These are phyloP conservation scores for Arthrobotrys iridis DNA, from an alignment of 2,329 filamentous ascomycete species.

Conservation along the genomic window DNA sequence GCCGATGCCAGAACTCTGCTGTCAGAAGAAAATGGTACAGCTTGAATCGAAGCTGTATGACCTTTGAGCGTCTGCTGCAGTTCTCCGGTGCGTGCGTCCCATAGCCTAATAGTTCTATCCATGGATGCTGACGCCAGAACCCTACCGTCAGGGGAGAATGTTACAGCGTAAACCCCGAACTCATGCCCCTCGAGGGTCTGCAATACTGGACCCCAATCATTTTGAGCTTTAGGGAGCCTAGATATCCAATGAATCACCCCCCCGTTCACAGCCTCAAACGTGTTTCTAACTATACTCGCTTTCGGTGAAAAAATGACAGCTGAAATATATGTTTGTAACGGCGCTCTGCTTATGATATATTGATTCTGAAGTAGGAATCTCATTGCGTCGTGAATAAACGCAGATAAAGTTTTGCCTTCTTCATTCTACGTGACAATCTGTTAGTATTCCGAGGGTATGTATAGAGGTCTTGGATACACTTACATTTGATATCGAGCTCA, in stretches of 20 bases:
- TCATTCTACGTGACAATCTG: too few relatives aligned
- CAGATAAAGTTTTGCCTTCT: background rate
- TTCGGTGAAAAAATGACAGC: conserved; percentile 17
- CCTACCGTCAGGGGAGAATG: conserved; percentile 68
- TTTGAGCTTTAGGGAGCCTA: background rate
- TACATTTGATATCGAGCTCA: background rate
- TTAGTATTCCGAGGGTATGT: too few relatives aligned
- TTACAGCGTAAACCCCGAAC: conserved; percentile 87
- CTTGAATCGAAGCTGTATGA: too few relatives aligned
- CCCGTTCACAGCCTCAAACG: background rate
- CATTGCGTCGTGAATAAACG: conserved; percentile 56
- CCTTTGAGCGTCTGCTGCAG: background rate
- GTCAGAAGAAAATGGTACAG: conserved; percentile 78
- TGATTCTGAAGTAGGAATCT: conserved; percentile 49
- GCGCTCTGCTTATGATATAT: conserved; percentile 14
- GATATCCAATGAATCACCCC: background rate
- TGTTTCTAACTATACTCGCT: conserved; percentile 3
- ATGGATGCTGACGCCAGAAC: background rate
- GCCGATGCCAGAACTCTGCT: conserved; percentile 86
- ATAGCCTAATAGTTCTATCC: too few relatives aligned
- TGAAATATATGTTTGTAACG: conserved; percentile 21
- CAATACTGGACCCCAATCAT: too few relatives aligned
- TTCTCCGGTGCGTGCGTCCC: too few relatives aligned
- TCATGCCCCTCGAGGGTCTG: conserved; percentile 81
- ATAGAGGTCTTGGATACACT: too few relatives aligned